phyloP scores from a whole-genome alignment of 2,329 filamentous ascomycete genomes.

The Monilinia fructicola region DNA sequence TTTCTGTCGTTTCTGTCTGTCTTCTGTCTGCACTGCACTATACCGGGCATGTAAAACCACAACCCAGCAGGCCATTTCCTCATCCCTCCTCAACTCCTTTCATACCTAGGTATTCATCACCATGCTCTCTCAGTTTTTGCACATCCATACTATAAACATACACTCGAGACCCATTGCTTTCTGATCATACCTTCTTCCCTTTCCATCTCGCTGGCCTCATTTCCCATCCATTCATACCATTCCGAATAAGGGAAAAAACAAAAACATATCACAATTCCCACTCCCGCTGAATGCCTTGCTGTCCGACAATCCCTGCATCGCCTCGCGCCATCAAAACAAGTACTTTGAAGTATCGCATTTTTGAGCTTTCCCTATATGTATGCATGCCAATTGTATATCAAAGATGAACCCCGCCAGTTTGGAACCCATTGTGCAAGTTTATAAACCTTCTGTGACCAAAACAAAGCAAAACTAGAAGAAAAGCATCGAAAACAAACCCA shows the following conservation, averaged over 20 bases:
- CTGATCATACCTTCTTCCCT: slow-evolving; percentile 15
- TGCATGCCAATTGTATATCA: slow-evolving; percentile 26
- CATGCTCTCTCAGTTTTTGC: background rate
- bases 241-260: slow-evolving; percentile 4
- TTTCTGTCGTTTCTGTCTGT: background rate
- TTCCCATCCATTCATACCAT: slow-evolving; percentile 20
- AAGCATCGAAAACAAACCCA: slow-evolving; percentile 26
- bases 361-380: slow-evolving; percentile 22
- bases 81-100: background rate
- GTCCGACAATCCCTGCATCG: slow-evolving; percentile 13
- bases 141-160: slow-evolving; percentile 20
- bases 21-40: background rate
- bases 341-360: slow-evolving; percentile 16
- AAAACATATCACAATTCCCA: slow-evolving; percentile 8
- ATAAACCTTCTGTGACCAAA: slow-evolving; percentile 23
- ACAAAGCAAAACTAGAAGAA: slow-evolving; percentile 13
- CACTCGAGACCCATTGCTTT: slow-evolving; percentile 8
- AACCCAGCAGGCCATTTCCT: background rate
- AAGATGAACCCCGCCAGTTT: slow-evolving; percentile 23
- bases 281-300: slow-evolving; percentile 18
- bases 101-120: slow-evolving; percentile 12
- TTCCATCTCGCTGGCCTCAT: slow-evolving; percentile 14
- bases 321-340: slow-evolving; percentile 19
- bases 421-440: slow-evolving; percentile 23
- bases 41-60: slow-evolving; percentile 4